Evolutionary conservation across 805 yeast genomes (phyloP), one percentile per base, ranked within the genome.

Genomic region (Candida germanica): DNA sequence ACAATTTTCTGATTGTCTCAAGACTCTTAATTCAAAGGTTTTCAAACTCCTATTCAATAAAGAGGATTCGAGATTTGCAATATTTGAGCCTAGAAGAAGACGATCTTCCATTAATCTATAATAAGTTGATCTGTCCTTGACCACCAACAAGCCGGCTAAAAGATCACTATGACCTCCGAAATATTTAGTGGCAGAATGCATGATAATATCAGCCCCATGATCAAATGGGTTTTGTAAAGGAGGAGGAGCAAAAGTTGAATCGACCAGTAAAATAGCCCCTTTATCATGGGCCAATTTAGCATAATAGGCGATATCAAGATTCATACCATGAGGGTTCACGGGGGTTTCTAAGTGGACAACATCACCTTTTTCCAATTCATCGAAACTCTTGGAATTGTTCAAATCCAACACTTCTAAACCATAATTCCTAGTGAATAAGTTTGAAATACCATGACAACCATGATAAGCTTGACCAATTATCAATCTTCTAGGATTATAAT

Each of bases 81-180:
- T 77, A 46, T 80, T 86, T 1, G 95, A 79, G 25, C 96, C 97
- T 36, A 88, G 60, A 41, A 68, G 72, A 6, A 79, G 58, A 49
- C 98, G 71, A 48, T 89, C 96, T 0, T 54, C 58, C 4, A 69
- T 58, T 42, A 89, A 66, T 28, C 64, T 52, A 15, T 62, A 47
- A 38, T 73, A 72, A 5, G 68, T 68, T 2, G 64, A 58, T 6
- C 51, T 46, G 41, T 77, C 77, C 53, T 81, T 80, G n/a, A 84
- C 79, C 13, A 80, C 77, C 13, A 88, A 60, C 9, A 83, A 67
- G 22, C 98, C 97, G 4, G 95, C 88, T 33, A 89, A 66, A 28
- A 88, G 64, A 57, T 89, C 97, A 5, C 95, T 85, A 60, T 89
- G 96, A n/a, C 98, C 97, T 26, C 95, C 96, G 52, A 87, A 83